Evolutionary conservation across 1,284 basidiomycete genomes (phyloP), one percentile per base, ranked within the genome.

Genomic region (Ustilago lituana): DNA sequence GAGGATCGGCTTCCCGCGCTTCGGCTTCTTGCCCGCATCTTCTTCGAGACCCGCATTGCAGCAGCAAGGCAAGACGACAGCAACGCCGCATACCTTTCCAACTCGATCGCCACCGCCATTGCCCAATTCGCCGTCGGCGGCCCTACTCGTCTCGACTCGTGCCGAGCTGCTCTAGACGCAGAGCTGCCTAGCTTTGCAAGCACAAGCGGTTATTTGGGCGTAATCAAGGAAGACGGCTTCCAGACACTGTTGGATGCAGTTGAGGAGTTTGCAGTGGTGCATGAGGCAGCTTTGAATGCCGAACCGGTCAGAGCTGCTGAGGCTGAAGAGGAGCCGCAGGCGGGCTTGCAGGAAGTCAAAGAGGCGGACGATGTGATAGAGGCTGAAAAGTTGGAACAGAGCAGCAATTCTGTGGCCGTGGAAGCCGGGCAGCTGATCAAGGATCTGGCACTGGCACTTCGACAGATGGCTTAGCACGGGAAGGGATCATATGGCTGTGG

Each of bases 311-410:
- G 17, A 15, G 62, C 94, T 96, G 83, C 91, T 93, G 89, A 93
- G 88, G 52, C 91, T 4, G 86, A 91, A 48, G 86, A 84, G 77
- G 92, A 92, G 1, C 93, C 87, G 83, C 49, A 52, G 6, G 40
- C 43, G 5, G 61, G 88, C 12, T 29, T 12, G 45, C 91, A 93
- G 83, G 88, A 95, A 20, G 26, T 26, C n/a, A 50, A 49, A 11
- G 47, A 50, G 15, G 57, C 44, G 15, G 54, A 31, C 7, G 50
- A 37, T 2, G 32, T 19, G 32, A 24, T 12, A 22, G 35, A 12
- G 4, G 24, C 19, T 23, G 50, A n/a, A 20, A 17, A 19, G 24
- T 11, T 33, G 9, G 31, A n/a, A 29, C 50, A 24, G 6, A 49
- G n/a, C 26, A 44, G 33, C 15, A 47, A 31, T 10, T 40, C 57